Evolutionary conservation across 345 rosid species (phyloP), one percentile per base, ranked within the genome.

Genomic region (Abelmoschus esculentus): DNA sequence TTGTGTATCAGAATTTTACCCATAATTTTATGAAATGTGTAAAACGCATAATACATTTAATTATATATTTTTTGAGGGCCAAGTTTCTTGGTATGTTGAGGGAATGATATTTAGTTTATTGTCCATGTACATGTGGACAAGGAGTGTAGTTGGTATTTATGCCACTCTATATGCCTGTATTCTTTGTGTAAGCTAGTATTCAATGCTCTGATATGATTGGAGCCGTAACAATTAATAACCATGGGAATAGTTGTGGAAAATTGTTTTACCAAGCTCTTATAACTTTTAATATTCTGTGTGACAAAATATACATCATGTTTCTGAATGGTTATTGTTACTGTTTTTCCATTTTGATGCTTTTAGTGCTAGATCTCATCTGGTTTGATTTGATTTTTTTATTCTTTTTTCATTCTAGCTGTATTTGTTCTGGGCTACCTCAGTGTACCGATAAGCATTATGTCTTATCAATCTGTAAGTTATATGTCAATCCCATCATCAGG

Each of bases 401-500:
- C n/a, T 55, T 22, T 54, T 29, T 55, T 10, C 49, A 4, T 53
- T 3, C 22, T 54, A 28, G 53, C 52, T 34, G 53, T 69, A 56
- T 22, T 55, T 19, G 26, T 55, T 55, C 31, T 15, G 3, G 34
- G 34, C 49, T 50, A 34, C 17, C 18, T 15, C 64, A 38, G 66
- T 34, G 13, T 17, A 7, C 59, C 26, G 15, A 17, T 56, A 22
- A 44, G 64, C 38, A 38, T 67, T 53, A 7, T 2, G 72, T 58
- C 57, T 73, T 68, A 52, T 69, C 31, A n/a, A 49, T 38, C 61
- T 64, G 17, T 66, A 1, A 38, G 14, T 17, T 67, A 40, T 67
- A 40, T 29, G 7, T 69, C 50, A 61, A 52, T 74, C 14, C 66
- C 76, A 53, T 66, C 46, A 36, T 66, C 74, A 36, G 69, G 50